phyloP scores from a whole-genome alignment of 768 basidiomycete species.

The Tylopilus plumbeoviolaceoides region DNA sequence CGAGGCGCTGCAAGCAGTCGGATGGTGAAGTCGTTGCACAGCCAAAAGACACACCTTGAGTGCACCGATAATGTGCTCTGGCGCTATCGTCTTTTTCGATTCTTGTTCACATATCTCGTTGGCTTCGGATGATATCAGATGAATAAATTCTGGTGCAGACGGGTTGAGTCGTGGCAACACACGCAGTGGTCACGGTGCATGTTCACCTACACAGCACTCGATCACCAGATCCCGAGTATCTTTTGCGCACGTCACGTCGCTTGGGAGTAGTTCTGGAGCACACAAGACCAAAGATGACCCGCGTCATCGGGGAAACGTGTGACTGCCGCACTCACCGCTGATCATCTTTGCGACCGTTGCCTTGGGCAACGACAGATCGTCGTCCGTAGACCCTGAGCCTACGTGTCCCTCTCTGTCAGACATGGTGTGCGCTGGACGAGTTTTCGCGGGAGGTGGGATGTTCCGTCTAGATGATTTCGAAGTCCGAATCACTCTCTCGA shows the following conservation, averaged over 20 bases:
- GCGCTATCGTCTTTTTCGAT: conserved; percentile 97
- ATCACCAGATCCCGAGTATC: conserved; percentile 96
- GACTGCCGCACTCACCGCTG: conserved; percentile 49
- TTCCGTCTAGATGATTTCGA: conserved; percentile 29
- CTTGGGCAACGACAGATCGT: conserved; percentile 92
- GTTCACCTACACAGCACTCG: conserved; percentile 98
- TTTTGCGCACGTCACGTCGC: conserved; percentile 85
- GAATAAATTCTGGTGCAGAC: conserved; percentile 80
- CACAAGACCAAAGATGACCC: not conserved
- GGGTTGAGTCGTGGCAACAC: conserved; percentile 14
- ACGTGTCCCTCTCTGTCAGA: conserved; percentile 85
- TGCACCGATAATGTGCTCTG: conserved; percentile 92
- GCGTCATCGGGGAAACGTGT: not conserved
- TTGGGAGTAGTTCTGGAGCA: conserved; percentile 77
- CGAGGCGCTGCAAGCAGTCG: conserved; percentile 61
- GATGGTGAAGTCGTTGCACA: not conserved
- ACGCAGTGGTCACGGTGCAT: conserved; percentile 13
- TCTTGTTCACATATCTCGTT: conserved; percentile 98
- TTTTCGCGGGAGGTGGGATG: not conserved
- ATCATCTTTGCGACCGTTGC: conserved; percentile 99
- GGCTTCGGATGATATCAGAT: conserved; percentile 94
- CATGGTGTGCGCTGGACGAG: conserved; percentile 44
- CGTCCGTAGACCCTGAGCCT: conserved; percentile 66
- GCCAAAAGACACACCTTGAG: conserved; percentile 58
- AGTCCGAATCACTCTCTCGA: conserved; percentile 31